Conservation (phyloP, 176 grass and related monocot genomes). For the bread wheat (Triticum aestivum) region DNA sequence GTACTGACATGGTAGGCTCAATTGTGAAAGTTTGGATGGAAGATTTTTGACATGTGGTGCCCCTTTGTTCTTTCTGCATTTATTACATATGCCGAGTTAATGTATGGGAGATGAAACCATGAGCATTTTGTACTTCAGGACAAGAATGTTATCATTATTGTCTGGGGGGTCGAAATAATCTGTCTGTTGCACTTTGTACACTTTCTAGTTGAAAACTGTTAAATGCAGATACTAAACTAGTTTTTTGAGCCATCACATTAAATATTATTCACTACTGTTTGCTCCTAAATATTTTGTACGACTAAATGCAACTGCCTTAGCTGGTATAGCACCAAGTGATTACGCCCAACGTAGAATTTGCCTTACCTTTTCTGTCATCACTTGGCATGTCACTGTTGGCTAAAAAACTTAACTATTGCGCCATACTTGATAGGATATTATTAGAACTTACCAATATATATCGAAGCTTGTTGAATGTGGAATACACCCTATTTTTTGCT, state of each 20-base stretch:
- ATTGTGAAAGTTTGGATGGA: background rate
- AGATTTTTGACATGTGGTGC: background rate
- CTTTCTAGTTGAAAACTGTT: background rate
- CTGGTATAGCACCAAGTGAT: background rate
- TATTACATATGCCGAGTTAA: background rate
- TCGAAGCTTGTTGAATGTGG: background rate
- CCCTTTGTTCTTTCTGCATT: background rate
- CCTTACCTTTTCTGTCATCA: background rate
- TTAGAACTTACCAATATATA: background rate
- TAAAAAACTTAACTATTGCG: background rate
- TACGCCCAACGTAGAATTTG: background rate
- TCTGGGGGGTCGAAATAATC: background rate
- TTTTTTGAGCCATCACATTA: background rate
- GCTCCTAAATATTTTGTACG: background rate
- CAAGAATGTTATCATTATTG: background rate
- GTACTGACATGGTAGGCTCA: background rate
- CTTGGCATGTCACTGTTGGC: background rate
- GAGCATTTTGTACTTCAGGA: background rate
- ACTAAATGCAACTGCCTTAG: background rate
- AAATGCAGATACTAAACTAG: background rate
- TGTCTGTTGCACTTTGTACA: background rate
- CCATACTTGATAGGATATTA: background rate
- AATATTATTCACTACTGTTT: background rate
- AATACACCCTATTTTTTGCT: background rate
- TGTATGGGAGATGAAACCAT: background rate